Percentiles rank a stretch among this genome's conserved stretches.
Evolutionary conservation across 306 rosid genomes (phyloP).

Genomic region (Casuarina glauca): DNA sequence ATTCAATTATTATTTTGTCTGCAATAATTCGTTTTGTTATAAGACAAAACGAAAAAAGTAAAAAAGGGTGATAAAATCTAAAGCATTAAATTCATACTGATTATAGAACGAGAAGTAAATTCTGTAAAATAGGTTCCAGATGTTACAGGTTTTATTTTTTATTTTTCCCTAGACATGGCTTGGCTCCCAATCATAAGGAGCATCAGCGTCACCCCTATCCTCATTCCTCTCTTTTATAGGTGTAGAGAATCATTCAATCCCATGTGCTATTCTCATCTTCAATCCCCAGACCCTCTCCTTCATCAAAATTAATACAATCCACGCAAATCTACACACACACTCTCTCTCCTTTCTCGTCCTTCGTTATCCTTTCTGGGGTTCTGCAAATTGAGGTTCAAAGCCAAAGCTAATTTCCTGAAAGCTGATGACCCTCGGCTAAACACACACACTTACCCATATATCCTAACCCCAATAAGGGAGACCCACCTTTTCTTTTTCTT

Average conservation of each 20-base stretch:
- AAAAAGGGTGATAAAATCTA: too few species aligned
- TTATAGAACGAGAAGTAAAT: too few species aligned
- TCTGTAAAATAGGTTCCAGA: too few species aligned
- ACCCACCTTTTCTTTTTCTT: conserved; percentile 41
- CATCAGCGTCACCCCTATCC: background rate
- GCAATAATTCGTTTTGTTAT: too few species aligned
- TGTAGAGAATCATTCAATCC: conserved; percentile 42
- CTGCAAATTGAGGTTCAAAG: conserved; percentile 47
- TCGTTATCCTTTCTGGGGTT: conserved; percentile 71
- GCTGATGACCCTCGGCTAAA: conserved; percentile 15
- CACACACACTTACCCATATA: conserved; percentile 30
- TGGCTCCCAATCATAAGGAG: conserved; percentile 4
- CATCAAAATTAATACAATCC: conserved; percentile 14
- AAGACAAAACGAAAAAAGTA: too few species aligned
- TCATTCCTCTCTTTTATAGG: conserved; percentile 27
- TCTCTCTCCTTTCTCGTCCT: conserved; percentile 23
- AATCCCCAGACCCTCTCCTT: conserved; percentile 46
- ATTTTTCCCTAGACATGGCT: background rate
- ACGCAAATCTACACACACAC: background rate
- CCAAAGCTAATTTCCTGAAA: conserved; percentile 57
- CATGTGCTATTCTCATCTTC: conserved; percentile 45
- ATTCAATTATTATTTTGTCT: too few species aligned
- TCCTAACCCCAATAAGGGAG: conserved; percentile 32
- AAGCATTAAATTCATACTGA: too few species aligned
- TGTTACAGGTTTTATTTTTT: too few species aligned